Conservation (phyloP, 495 filamentous ascomycete genomes). For the Penicillium canescens region DNA sequence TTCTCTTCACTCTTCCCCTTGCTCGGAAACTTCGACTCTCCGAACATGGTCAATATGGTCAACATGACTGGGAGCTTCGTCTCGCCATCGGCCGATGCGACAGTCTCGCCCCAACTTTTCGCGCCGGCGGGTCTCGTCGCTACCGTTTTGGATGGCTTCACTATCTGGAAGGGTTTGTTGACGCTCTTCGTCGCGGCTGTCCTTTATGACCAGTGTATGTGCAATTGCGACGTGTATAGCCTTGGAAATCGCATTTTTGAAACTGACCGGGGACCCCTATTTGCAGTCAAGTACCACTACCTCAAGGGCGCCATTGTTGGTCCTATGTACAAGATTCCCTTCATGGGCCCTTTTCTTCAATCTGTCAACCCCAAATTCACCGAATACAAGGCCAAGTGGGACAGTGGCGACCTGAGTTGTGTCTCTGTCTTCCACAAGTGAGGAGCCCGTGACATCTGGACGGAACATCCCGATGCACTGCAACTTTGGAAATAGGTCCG, state of each 20-base stretch:
- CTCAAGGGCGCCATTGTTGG: slow-evolving; percentile 86
- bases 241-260: slow-evolving; percentile 4
- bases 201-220: slow-evolving; percentile 83
- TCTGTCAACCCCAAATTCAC: slow-evolving; percentile 91
- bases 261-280: slow-evolving; percentile 11
- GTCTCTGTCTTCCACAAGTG: slow-evolving; percentile 99
- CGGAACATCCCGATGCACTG: not conserved
- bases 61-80: slow-evolving; percentile 68
- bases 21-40: not conserved
- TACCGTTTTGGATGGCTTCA: slow-evolving; percentile 55
- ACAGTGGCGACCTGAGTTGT: slow-evolving; percentile 87
- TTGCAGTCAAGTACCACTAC: slow-evolving; percentile 76
- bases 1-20: not conserved
- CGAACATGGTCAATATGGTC: slow-evolving; percentile 46
- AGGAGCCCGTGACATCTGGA: slow-evolving; percentile 28
- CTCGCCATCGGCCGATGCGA: slow-evolving; percentile 73
- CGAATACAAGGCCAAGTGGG: slow-evolving; percentile 89
- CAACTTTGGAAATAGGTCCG: not conserved
- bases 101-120: slow-evolving; percentile 48
- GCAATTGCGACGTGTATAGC: not conserved
- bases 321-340: slow-evolving; percentile 81
- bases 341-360: slow-evolving; percentile 93
- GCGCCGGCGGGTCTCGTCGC: slow-evolving; percentile 42
- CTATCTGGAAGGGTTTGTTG: slow-evolving; percentile 61
- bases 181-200: slow-evolving; percentile 70